A percentile compares a stretch with the other conserved stretches of the same genome.
Conservation (phyloP, 1,139 yeast genomes). For the Pichia sp. region DNA sequence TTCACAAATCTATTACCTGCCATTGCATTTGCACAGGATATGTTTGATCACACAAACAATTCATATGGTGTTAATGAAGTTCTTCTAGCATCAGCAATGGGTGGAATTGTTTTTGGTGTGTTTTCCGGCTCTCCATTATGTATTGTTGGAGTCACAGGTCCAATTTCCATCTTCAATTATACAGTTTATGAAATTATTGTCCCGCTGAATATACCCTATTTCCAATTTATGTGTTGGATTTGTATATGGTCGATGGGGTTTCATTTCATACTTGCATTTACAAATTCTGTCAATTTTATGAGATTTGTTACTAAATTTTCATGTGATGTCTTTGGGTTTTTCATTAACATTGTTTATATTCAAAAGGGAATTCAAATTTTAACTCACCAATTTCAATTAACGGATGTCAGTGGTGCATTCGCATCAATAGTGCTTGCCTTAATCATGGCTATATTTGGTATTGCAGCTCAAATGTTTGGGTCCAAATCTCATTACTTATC, state of each 20-base stretch:
- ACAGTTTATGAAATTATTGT: slow-evolving; percentile 82
- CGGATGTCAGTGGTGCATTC: slow-evolving; percentile 56
- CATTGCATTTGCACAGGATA: slow-evolving; percentile 94
- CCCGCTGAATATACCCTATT: slow-evolving; percentile 60
- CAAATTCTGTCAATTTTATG: slow-evolving; percentile 68
- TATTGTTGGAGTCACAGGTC: slow-evolving; percentile 98
- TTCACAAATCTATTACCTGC: slow-evolving; percentile 93
- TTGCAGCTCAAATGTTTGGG: slow-evolving; percentile 61
- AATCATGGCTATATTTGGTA: slow-evolving; percentile 72
- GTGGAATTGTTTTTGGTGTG: slow-evolving; percentile 84
- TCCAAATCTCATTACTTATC: slow-evolving; percentile 57
- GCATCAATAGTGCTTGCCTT: slow-evolving; percentile 74
- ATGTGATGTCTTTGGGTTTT: slow-evolving; percentile 92
- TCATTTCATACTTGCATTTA: slow-evolving; percentile 70
- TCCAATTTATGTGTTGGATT: slow-evolving; percentile 96
- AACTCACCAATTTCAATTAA: slow-evolving; percentile 58
- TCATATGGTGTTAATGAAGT: slow-evolving; percentile 93
- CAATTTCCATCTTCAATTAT: slow-evolving; percentile 86
- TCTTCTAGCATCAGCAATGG: slow-evolving; percentile 78
- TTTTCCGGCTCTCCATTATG: slow-evolving; percentile 90
- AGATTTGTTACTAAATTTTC: slow-evolving; percentile 78
- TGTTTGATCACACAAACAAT: slow-evolving; percentile 86
- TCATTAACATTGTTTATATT: slow-evolving; percentile 85
- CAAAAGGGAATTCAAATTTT: slow-evolving; percentile 89
- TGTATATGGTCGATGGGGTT: slow-evolving; percentile 88